A percentile compares a stretch with the other conserved stretches of the same genome.
These are phyloP conservation scores for Saturnispora silvae DNA, from an alignment of 805 yeast genomes.

Conservation along the genomic window DNA sequence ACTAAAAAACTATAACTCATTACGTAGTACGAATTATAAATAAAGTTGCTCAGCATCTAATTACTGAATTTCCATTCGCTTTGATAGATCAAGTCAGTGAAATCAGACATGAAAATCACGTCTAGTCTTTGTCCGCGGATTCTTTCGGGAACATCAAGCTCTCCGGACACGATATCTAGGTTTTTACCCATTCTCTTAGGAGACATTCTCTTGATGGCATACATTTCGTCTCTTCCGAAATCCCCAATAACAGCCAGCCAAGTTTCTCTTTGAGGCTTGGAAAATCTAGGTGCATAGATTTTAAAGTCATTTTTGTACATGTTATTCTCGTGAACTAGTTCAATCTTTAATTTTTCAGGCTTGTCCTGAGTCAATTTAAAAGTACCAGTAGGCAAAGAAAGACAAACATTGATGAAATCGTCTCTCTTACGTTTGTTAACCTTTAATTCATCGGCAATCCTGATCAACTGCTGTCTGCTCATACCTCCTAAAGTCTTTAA, in stretches of 20 bases:
- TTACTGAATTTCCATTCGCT: slow-evolving; percentile 4
- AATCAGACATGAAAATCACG: slow-evolving; percentile 53
- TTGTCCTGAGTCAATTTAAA: slow-evolving; percentile 30
- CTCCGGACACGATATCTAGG: slow-evolving; percentile 33
- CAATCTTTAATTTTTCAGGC: slow-evolving; percentile 30
- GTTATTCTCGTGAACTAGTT: slow-evolving; percentile 42
- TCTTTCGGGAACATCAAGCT: slow-evolving; percentile 39
- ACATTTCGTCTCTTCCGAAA: slow-evolving; percentile 39
- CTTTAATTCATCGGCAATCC: slow-evolving; percentile 29
- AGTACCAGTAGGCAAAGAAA: slow-evolving; percentile 53
- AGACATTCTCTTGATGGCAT: slow-evolving; percentile 64
- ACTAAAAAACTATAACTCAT: no score
- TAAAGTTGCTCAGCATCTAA: no score
- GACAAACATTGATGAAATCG: slow-evolving; percentile 42
- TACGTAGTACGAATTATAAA: no score
- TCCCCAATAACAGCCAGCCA: slow-evolving; percentile 73
- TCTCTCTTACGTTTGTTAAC: slow-evolving; percentile 33
- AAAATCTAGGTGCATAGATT: slow-evolving; percentile 70
- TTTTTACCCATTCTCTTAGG: slow-evolving; percentile 32
- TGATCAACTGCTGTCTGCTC: slow-evolving; percentile 22
- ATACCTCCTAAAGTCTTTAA: slow-evolving; percentile 34
- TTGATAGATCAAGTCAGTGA: slow-evolving; percentile 38
- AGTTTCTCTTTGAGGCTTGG: slow-evolving; percentile 84
- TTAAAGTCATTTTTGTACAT: slow-evolving; percentile 49
- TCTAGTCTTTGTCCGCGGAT: slow-evolving; percentile 35